These are phyloP conservation scores for Escallonia herrerae DNA, from an alignment of 129 eudicot species.

Conservation along the genomic window DNA sequence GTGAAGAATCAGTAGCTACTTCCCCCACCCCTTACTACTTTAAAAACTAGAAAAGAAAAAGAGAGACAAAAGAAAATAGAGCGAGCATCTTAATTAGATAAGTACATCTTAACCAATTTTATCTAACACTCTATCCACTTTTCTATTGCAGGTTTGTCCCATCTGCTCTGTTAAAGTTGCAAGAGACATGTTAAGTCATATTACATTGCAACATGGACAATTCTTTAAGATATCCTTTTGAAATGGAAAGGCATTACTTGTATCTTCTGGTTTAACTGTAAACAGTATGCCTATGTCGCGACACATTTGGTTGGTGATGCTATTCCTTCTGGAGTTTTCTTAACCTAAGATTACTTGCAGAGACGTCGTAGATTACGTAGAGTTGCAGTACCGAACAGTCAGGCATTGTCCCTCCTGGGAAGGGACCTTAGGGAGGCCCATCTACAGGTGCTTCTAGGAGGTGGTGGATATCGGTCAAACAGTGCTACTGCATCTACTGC, in stretches of 20 bases:
- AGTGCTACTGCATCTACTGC: slow-evolving; percentile 34
- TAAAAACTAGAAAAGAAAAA: not conserved
- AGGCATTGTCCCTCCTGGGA: slow-evolving; percentile 74
- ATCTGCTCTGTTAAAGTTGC: slow-evolving; percentile 70
- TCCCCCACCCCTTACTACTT: too few relatives aligned
- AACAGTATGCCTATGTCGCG: not conserved
- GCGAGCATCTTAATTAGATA: not conserved
- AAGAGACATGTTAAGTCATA: slow-evolving; percentile 77
- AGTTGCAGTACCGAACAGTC: slow-evolving; percentile 67
- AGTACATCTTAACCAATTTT: not conserved
- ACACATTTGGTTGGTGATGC: not conserved
- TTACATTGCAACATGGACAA: slow-evolving; percentile 77
- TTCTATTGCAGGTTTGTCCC: slow-evolving; percentile 67
- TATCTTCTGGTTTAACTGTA: not conserved
- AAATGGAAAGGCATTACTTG: not conserved
- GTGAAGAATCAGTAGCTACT: too few relatives aligned
- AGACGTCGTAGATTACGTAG: slow-evolving; percentile 73
- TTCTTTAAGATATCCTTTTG: slow-evolving; percentile 76
- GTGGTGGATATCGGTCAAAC: slow-evolving; percentile 53
- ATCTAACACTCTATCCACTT: slow-evolving; percentile 8
- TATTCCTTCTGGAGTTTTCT: slow-evolving; percentile 17
- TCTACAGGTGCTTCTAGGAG: slow-evolving; percentile 80
- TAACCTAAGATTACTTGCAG: slow-evolving; percentile 56
- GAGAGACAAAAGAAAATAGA: not conserved
- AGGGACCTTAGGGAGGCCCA: slow-evolving; percentile 94